phyloP scores from a whole-genome alignment of 257 asterid genomes.

The Solanum sitiens region DNA sequence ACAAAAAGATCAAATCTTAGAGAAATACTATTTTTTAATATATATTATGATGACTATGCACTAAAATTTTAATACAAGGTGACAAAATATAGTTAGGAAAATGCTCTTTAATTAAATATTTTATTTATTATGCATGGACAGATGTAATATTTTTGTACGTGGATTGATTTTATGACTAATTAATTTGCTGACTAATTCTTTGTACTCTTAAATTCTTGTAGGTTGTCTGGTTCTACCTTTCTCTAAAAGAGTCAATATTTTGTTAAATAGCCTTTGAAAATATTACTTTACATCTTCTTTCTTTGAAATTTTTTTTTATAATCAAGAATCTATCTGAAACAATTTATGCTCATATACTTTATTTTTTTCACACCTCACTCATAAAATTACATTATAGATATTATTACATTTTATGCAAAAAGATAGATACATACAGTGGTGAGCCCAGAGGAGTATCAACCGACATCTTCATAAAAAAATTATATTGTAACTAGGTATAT shows the following conservation, averaged over 20 bases:
- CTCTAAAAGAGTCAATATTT: not conserved
- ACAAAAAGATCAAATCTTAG: not conserved
- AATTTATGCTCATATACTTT: too few relatives aligned
- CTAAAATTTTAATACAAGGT: not conserved
- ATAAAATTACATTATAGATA: too few relatives aligned
- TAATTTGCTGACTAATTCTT: not conserved
- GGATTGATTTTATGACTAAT: not conserved
- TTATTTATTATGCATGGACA: not conserved
- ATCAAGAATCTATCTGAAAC: too few relatives aligned
- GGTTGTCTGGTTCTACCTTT: not conserved
- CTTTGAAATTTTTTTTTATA: accelerated
- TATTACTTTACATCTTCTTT: not conserved
- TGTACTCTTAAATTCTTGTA: not conserved
- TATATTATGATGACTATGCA: not conserved
- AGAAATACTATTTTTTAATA: not conserved
- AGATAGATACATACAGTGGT: not conserved
- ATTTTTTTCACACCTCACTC: too few relatives aligned
- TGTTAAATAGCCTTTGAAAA: not conserved
- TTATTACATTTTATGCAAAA: too few relatives aligned
- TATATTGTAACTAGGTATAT: too few relatives aligned
- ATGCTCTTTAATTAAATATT: not conserved
- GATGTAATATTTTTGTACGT: not conserved
- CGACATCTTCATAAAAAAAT: too few relatives aligned
- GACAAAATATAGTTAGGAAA: not conserved
- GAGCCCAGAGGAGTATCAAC: too few relatives aligned